phyloP scores from a whole-genome alignment of 2,329 filamentous ascomycete species.

The Colletotrichum musae region DNA sequence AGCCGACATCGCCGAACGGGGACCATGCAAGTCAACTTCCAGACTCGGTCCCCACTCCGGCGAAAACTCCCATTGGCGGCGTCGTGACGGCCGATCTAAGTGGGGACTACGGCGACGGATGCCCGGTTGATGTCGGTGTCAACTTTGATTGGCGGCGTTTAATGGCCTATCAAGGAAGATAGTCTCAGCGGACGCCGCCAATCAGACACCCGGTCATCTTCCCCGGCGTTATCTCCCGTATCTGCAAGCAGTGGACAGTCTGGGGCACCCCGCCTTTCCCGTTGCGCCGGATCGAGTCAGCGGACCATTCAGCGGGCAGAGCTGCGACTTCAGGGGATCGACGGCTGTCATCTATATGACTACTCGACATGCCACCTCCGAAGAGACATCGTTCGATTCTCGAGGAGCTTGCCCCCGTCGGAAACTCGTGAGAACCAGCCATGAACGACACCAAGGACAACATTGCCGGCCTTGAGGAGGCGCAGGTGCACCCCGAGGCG shows the following conservation, averaged over 20 bases:
- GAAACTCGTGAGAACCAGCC: neutral
- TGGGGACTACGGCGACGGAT: constrained; percentile 1
- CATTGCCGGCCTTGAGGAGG: constrained; percentile 17
- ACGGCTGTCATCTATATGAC: constrained; percentile 22
- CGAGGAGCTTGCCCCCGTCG: neutral
- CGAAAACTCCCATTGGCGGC: constrained; percentile 22
- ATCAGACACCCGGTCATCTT: constrained; percentile 32
- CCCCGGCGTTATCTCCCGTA: constrained; percentile 43
- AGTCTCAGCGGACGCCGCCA: constrained; percentile 41
- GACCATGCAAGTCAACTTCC: neutral
- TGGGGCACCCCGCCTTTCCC: constrained; percentile 18
- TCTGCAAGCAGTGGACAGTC: constrained; percentile 5
- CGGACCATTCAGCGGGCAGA: neutral
- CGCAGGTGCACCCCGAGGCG: constrained; percentile 5
- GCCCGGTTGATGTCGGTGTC: constrained; percentile 23
- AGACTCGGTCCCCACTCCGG: neutral
- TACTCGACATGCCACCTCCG: neutral
- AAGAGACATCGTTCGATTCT: neutral
- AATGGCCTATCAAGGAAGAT: constrained; percentile 8
- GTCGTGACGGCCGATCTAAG: constrained; percentile 27
- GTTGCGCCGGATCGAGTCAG: constrained; percentile 26
- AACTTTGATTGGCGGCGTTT: constrained; percentile 31
- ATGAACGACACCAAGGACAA: constrained; percentile 38
- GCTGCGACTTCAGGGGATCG: neutral
- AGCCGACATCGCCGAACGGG: constrained; percentile 5